Conservation (phyloP, 1,284 basidiomycete genomes). For the Malassezia equina region DNA sequence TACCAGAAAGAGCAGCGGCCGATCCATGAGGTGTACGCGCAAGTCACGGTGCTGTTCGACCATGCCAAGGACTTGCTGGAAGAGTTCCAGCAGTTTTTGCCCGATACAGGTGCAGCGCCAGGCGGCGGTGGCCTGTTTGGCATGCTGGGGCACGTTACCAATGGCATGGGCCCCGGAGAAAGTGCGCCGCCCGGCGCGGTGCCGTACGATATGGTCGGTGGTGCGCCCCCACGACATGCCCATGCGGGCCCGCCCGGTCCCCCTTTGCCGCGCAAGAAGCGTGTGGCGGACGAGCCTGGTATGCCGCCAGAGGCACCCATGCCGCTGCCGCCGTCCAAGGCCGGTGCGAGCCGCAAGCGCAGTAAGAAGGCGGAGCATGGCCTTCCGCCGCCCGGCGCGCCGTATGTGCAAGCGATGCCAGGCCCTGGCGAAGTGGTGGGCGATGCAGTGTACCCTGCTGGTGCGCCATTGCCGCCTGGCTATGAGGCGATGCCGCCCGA, state of each 20-base stretch:
- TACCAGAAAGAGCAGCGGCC: slow-evolving; percentile 90
- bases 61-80: slow-evolving; percentile 81
- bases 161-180: slow-evolving; percentile 26
- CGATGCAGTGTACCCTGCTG: slow-evolving; percentile 13
- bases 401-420: slow-evolving; percentile 16
- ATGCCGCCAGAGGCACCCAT: slow-evolving; percentile 1
- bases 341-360: slow-evolving; percentile 30
- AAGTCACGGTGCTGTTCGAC: slow-evolving; percentile 85
- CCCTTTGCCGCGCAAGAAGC: slow-evolving; percentile 41
- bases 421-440: slow-evolving; percentile 13
- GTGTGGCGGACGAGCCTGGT: slow-evolving; percentile 21
- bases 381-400: slow-evolving; percentile 11
- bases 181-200: slow-evolving; percentile 1
- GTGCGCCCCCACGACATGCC: neutral
- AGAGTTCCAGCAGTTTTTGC: slow-evolving; percentile 94
- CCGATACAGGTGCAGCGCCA: slow-evolving; percentile 53
- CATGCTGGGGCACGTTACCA: slow-evolving; percentile 48
- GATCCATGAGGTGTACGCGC: slow-evolving; percentile 79
- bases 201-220: slow-evolving; percentile 5
- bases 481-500: slow-evolving; percentile 33
- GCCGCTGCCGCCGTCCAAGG: neutral
- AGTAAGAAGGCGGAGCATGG: slow-evolving; percentile 22
- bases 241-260: slow-evolving; percentile 13
- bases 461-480: slow-evolving; percentile 14
- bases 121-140: slow-evolving; percentile 47